Percentiles rank a stretch among this genome's conserved stretches.
These are phyloP conservation scores for Capsicum baccatum DNA, from an alignment of 257 asterid species.

Conservation along the genomic window DNA sequence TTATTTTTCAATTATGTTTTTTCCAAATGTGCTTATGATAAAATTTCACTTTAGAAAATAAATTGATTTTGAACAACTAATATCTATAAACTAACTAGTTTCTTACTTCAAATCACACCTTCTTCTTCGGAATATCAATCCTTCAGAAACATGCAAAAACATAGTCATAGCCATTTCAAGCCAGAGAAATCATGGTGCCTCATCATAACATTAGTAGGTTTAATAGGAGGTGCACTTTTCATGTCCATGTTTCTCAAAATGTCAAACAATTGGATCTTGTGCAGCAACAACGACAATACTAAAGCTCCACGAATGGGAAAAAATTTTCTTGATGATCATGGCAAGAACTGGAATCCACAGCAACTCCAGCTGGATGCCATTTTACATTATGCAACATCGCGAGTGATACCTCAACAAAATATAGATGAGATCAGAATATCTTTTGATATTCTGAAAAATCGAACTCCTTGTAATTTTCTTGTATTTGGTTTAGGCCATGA, in stretches of 20 bases:
- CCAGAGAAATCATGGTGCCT: background rate
- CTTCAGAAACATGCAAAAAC: conserved; percentile 41
- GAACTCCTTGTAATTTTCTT: no score
- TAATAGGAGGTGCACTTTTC: conserved; percentile 51
- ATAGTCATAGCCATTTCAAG: conserved; percentile 28
- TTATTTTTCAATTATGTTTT: no score
- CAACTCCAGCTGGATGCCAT: conserved; percentile 43
- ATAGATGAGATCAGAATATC: no score
- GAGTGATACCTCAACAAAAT: background rate
- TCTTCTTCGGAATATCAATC: background rate
- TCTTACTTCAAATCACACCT: no score
- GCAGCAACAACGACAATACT: background rate
- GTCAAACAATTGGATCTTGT: conserved; percentile 29
- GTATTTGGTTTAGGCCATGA: no score
- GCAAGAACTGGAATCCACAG: background rate
- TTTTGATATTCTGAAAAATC: no score
- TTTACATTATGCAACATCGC: conserved; percentile 44
- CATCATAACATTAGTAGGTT: conserved; percentile 41
- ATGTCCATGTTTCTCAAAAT: conserved; percentile 26
- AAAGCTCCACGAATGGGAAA: background rate
- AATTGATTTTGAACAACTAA: no score
- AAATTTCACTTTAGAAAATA: no score
- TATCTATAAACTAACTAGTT: no score
- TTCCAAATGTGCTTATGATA: no score
- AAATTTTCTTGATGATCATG: background rate